Base-by-base conservation (phyloP, 805 yeast species). In the Metschnikowia cerradonensis region DNA sequence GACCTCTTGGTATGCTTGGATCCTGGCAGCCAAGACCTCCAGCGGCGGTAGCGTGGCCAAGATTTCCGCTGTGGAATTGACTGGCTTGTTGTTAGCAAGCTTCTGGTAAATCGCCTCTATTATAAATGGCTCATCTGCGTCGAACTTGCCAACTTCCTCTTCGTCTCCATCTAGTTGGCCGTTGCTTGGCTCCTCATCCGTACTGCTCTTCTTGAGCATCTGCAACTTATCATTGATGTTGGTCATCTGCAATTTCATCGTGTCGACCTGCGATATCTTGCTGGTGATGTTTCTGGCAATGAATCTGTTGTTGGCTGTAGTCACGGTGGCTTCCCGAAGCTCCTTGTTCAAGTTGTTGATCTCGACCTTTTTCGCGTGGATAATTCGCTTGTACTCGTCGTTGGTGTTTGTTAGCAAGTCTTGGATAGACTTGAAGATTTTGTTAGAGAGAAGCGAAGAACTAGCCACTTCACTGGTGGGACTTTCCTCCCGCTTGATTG, bases 61-160 rank as follows among this genome's bases (percentile, higher is more conserved):
- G 30, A 66, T 47, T 38, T 61, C 67, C 6, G 63, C 62, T n/a
- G 54, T 65, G 58, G 45, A 60, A 6, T 64, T 67, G 3, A 64
- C 56, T 11, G 61, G 48, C 54, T 66, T 68, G 38, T 64, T 52
- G 19, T 61, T 60, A 3, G 61, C 43, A n/a, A 87, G 67, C 55
- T 75, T 77, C 37, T 81, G 78, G 60, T 79, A 84, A 13, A 88
- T 73, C 6, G 81, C 74, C 61, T 79, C 75, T 10, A 89, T 79
- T 45, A 86, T 77, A 67, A 89, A 92, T n/a, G 97, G 96, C 62
- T 88, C 92, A 67, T 91, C 97, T 0, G 96, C 92, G 66, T 87
- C 92, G 60, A 82, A 85, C 78, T 76, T 72, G 19, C 69, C 68
- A 52, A 84, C 84, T 55, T 87, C 91, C 45, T 81, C 86, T 11